Percentiles rank a stretch among this genome's conserved stretches.
phyloP scores from a whole-genome alignment of 768 basidiomycete genomes.

The Pleurotus eryngii region DNA sequence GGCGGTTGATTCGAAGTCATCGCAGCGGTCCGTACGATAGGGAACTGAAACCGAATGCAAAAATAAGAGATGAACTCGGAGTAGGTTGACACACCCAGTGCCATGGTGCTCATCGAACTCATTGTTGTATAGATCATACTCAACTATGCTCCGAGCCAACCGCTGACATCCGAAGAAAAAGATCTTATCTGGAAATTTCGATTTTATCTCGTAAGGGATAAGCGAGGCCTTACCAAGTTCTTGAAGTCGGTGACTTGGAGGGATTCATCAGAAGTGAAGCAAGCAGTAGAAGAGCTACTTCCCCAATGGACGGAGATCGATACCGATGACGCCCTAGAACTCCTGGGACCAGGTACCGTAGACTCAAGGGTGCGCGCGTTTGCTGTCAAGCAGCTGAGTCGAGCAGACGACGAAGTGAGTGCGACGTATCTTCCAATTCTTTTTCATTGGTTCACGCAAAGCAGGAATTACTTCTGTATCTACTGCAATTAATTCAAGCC shows the following conservation, averaged over 20 bases:
- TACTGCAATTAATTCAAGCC: constrained; percentile 95
- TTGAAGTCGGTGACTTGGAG: constrained; percentile 97
- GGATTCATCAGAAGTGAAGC: constrained; percentile 93
- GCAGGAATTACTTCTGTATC: constrained; percentile 88
- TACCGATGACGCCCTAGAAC: constrained; percentile 92
- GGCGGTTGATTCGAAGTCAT: constrained; percentile 90
- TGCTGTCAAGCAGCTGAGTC: constrained; percentile 85
- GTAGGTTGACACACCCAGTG: constrained; percentile 40
- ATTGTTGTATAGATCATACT: constrained; percentile 66
- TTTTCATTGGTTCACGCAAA: constrained; percentile 5
- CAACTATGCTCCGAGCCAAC: constrained; percentile 85
- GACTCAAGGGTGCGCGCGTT: constrained; percentile 92
- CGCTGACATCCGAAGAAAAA: constrained; percentile 87
- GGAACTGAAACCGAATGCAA: constrained; percentile 95
- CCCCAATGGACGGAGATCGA: constrained; percentile 98
- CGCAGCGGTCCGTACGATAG: constrained; percentile 92
- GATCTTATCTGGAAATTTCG: constrained; percentile 98
- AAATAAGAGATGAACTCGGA: constrained; percentile 88
- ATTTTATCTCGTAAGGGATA: constrained; percentile 93
- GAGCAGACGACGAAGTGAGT: constrained; percentile 92
- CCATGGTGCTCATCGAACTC: too few species aligned
- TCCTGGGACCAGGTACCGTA: constrained; percentile 86
- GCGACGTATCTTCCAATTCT: background rate
- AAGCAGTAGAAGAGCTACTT: constrained; percentile 92
- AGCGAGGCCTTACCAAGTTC: constrained; percentile 95